phyloP scores from a whole-genome alignment of 371 early-diverging fungal genomes.

The Mucor plumbeus region DNA sequence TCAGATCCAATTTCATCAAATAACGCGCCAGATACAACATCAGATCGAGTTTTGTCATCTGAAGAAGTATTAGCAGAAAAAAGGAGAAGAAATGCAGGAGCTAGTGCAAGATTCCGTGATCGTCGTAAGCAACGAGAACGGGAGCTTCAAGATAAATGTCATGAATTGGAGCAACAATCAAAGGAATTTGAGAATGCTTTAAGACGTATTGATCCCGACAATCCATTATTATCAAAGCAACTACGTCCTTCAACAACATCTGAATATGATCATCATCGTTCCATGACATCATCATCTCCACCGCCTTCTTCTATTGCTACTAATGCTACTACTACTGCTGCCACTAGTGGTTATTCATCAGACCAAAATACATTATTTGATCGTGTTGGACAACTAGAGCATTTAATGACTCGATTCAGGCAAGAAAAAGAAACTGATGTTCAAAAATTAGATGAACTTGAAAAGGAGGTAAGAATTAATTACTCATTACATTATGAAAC shows the following conservation, averaged over 20 bases:
- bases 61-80: constrained; percentile 63
- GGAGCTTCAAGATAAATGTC: constrained; percentile 56
- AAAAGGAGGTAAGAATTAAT: constrained; percentile 38
- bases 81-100: constrained; percentile 61
- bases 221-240: constrained; percentile 26
- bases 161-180: constrained; percentile 54
- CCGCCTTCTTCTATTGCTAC: neutral
- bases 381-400: constrained; percentile 47
- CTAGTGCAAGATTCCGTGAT: constrained; percentile 62
- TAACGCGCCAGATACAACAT: neutral
- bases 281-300: neutral
- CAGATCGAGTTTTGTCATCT: constrained; percentile 20
- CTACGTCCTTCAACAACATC: neutral
- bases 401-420: constrained; percentile 39
- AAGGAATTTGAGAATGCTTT: constrained; percentile 47
- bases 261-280: neutral
- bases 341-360: neutral
- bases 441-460: constrained; percentile 38
- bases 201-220: constrained; percentile 31
- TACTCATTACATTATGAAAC: neutral
- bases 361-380: constrained; percentile 30
- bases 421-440: constrained; percentile 45
- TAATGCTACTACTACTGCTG: neutral
- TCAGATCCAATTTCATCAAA: constrained; percentile 2
- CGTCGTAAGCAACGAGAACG: constrained; percentile 64